A percentile compares a stretch with the other conserved stretches of the same genome.
These are phyloP conservation scores for Pyrenochaeta sp. DNA, from an alignment of 2,329 filamentous ascomycete genomes.

Conservation along the genomic window DNA sequence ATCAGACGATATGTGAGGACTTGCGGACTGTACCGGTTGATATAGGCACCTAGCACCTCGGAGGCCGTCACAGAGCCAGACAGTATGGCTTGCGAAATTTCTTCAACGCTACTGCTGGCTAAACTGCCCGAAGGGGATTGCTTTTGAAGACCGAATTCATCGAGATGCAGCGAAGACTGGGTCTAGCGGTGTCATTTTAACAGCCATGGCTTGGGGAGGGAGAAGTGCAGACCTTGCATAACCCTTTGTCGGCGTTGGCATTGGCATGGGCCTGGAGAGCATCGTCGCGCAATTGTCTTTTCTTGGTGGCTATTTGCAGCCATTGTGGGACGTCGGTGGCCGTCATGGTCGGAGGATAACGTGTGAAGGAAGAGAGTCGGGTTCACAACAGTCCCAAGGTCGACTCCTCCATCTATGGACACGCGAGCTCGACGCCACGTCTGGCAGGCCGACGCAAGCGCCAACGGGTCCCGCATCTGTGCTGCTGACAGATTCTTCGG, in stretches of 20 bases:
- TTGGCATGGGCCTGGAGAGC: slow-evolving; percentile 30
- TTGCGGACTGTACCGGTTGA: slow-evolving; percentile 35
- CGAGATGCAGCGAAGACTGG: slow-evolving; percentile 19
- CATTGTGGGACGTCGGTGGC: slow-evolving; percentile 26
- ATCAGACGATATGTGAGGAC: slow-evolving; percentile 29
- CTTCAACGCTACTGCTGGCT: slow-evolving; percentile 25
- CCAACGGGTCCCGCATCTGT: slow-evolving; percentile 1
- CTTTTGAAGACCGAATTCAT: slow-evolving; percentile 13
- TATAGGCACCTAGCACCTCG: slow-evolving; percentile 38
- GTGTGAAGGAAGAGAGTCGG: background rate
- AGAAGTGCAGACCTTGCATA: slow-evolving; percentile 10
- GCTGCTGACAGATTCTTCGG: slow-evolving; percentile 4
- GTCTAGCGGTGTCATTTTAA: slow-evolving; percentile 19
- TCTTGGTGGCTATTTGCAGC: slow-evolving; percentile 33
- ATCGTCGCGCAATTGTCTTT: slow-evolving; percentile 33
- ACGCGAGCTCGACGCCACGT: background rate
- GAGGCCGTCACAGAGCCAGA: slow-evolving; percentile 37
- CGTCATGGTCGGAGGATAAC: slow-evolving; percentile 19
- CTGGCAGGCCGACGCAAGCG: slow-evolving; percentile 1
- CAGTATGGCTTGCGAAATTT: slow-evolving; percentile 31
- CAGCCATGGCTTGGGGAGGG: background rate
- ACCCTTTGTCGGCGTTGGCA: slow-evolving; percentile 8
- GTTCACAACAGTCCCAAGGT: background rate
- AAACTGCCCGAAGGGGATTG: slow-evolving; percentile 7
- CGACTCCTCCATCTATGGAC: no score